Evolutionary conservation across 345 rosid genomes (phyloP).

Genomic region (Kernera saxatilis): DNA sequence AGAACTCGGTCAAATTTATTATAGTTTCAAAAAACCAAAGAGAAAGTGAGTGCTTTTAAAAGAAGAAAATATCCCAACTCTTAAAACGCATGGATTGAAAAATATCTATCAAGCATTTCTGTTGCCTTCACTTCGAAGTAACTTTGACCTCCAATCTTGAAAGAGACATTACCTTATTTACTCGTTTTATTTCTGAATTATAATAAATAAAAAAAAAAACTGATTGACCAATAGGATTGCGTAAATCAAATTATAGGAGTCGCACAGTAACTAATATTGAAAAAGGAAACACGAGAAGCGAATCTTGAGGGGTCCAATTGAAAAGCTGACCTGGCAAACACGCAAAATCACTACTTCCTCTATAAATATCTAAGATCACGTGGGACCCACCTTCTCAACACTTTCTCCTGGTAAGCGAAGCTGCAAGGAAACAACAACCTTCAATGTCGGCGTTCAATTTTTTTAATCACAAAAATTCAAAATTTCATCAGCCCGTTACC

Average conservation of each 20-base stretch:
- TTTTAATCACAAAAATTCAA: not conserved
- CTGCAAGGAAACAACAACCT: not conserved
- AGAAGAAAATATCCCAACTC: not conserved
- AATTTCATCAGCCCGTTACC: not conserved
- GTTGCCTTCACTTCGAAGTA: slow-evolving; percentile 13
- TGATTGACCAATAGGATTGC: slow-evolving; percentile 10
- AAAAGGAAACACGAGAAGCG: not conserved
- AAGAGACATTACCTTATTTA: not conserved
- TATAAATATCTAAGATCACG: slow-evolving; percentile 13
- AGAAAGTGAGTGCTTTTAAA: not conserved
- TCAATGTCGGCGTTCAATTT: slow-evolving; percentile 13
- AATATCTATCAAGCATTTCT: not conserved
- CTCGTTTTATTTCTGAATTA: not conserved
- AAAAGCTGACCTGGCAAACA: slow-evolving; percentile 23
- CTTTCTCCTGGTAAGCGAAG: slow-evolving; percentile 11
- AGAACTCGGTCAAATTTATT: not conserved
- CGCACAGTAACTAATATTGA: not conserved
- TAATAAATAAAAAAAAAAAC: not conserved
- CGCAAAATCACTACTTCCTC: slow-evolving; percentile 14
- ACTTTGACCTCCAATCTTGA: not conserved
- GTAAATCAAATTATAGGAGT: not conserved
- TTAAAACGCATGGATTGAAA: not conserved
- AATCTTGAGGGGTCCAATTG: not conserved
- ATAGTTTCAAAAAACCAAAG: not conserved
- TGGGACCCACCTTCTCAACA: not conserved